Conservation (phyloP, 2,329 filamentous ascomycete genomes). For the Cercospora zeina region DNA sequence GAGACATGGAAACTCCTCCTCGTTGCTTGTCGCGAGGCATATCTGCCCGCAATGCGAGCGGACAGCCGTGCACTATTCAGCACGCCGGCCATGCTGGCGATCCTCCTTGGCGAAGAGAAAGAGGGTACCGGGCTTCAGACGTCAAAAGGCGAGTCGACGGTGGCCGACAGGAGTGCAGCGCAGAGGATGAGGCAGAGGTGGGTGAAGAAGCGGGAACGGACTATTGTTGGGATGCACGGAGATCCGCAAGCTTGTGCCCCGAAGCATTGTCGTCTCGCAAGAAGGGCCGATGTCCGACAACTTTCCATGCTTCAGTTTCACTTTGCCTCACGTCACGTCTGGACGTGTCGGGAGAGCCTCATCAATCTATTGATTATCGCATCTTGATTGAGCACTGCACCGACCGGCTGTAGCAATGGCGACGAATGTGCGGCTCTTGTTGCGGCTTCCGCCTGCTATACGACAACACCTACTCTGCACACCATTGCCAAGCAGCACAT, state of each 20-base stretch:
- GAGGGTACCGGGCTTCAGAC: not conserved
- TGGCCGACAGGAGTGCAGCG: conserved; percentile 1
- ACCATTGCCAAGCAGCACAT: not conserved
- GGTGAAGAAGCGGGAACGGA: conserved; percentile 17
- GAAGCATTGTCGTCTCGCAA: conserved; percentile 10
- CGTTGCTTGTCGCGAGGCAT: conserved; percentile 30
- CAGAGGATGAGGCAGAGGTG: conserved; percentile 8
- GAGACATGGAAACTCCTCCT: conserved; percentile 36
- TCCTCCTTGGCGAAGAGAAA: not conserved
- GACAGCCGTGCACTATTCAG: conserved; percentile 34
- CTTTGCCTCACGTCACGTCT: conserved; percentile 16
- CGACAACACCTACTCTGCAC: conserved; percentile 26
- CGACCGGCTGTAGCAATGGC: conserved; percentile 21
- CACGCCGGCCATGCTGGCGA: conserved; percentile 36
- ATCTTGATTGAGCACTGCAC: not conserved
- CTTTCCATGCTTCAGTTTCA: conserved; percentile 6
- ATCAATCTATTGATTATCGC: conserved; percentile 8
- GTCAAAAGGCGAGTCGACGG: not conserved
- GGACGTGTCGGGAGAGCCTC: conserved; percentile 16
- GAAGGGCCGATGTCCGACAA: conserved; percentile 14
- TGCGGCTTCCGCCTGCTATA: conserved; percentile 30
- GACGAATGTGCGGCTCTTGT: conserved; percentile 19
- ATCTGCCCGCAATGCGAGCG: conserved; percentile 35
- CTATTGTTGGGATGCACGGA: conserved; percentile 27
- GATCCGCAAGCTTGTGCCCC: conserved; percentile 13